Conservation (phyloP, 2,329 filamentous ascomycete genomes). For the Eutypella sp. region DNA sequence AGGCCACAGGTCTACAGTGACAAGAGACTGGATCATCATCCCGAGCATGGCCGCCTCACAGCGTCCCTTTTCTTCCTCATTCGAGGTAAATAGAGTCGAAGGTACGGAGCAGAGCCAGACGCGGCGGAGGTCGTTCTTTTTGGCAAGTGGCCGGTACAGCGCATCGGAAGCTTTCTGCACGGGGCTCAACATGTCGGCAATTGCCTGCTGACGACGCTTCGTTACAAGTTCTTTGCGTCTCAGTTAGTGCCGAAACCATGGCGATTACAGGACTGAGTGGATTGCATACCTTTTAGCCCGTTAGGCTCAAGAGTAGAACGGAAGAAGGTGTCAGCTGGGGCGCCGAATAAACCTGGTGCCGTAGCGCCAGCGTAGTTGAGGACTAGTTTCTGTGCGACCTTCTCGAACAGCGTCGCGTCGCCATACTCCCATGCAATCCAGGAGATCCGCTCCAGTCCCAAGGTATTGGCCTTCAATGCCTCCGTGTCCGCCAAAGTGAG, state of each 20-base stretch:
- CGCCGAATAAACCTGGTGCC: not conserved
- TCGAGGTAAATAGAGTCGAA: not conserved
- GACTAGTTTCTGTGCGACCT: not conserved
- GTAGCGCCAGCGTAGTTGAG: not conserved
- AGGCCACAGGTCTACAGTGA: not conserved
- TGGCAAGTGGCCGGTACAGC: no score
- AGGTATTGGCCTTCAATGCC: not conserved
- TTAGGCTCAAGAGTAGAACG: not conserved
- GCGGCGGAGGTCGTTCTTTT: no score
- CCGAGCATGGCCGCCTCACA: not conserved
- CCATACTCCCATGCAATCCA: not conserved
- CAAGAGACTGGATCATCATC: not conserved
- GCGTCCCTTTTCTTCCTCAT: not conserved
- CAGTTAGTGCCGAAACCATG: not conserved
- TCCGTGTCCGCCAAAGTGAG: not conserved
- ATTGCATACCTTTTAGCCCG: not conserved
- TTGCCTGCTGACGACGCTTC: not conserved
- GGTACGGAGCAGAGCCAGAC: not conserved
- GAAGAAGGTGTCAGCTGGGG: not conserved
- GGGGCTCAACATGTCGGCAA: no score
- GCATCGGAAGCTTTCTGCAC: no score
- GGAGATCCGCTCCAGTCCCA: not conserved
- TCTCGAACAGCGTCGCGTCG: not conserved
- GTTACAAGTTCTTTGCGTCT: not conserved
- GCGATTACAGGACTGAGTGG: not conserved